These are phyloP conservation scores for Vigna radiata DNA, from an alignment of 306 rosid species.

Conservation along the genomic window DNA sequence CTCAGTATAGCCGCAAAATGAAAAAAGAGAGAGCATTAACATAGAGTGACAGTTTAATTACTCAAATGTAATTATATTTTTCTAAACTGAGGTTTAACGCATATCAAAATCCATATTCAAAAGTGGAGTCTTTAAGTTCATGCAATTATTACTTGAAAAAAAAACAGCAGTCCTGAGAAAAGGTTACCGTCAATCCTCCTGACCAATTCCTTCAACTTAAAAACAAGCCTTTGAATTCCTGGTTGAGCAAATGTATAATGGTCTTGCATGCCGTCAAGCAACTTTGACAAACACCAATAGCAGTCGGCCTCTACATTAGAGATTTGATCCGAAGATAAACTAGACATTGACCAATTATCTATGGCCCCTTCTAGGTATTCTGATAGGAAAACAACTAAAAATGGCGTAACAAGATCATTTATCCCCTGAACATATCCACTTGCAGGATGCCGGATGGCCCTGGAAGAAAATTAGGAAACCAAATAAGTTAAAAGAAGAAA, in stretches of 20 bases:
- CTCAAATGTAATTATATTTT: neutral
- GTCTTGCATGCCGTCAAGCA: constrained; percentile 98
- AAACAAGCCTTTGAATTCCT: constrained; percentile 96
- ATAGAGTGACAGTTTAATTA: neutral
- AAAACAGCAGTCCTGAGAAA: constrained; percentile 30
- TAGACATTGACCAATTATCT: constrained; percentile 77
- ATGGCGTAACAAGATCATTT: constrained; percentile 95
- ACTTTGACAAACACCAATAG: constrained; percentile 94
- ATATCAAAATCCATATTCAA: constrained; percentile 32
- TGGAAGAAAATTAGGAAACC: constrained; percentile 51
- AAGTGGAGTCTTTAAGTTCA: constrained; percentile 7
- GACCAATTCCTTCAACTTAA: constrained; percentile 91
- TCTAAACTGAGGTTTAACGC: constrained; percentile 21
- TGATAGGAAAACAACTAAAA: constrained; percentile 90
- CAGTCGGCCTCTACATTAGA: constrained; percentile 87
- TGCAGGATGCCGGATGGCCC: constrained; percentile 99
- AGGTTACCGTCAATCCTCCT: constrained; percentile 85
- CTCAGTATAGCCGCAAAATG: neutral
- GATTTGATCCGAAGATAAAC: constrained; percentile 71
- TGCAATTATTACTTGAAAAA: constrained; percentile 35
- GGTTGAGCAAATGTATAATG: constrained; percentile 98
- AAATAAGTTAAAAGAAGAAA: constrained; percentile 12
- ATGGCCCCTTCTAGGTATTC: constrained; percentile 79
- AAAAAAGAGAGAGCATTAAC: neutral
- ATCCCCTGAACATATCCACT: constrained; percentile 99